phyloP scores from a whole-genome alignment of 495 filamentous ascomycete genomes.

The Podospora appendiculata region DNA sequence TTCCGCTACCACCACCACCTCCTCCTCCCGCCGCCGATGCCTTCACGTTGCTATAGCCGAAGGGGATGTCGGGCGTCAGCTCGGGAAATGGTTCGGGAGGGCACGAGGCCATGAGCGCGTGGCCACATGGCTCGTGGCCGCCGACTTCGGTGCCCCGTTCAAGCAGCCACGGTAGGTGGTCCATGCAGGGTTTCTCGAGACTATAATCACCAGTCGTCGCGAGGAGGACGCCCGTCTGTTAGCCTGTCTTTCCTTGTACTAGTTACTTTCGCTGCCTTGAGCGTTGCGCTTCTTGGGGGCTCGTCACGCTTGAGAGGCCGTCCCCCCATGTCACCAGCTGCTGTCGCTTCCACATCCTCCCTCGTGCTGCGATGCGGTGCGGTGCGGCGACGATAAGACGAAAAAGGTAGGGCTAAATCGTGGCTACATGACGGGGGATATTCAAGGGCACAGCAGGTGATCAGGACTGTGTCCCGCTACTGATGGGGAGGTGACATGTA shows the following conservation, averaged over 20 bases:
- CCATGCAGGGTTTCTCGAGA: slow-evolving; percentile 90
- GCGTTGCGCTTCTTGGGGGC: neutral
- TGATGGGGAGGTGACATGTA: slow-evolving; percentile 59
- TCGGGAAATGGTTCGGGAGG: slow-evolving; percentile 54
- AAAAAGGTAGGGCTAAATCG: neutral
- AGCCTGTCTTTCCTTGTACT: slow-evolving; percentile 3
- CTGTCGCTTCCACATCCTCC: neutral
- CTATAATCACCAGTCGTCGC: slow-evolving; percentile 37
- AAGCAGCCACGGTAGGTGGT: slow-evolving; percentile 76
- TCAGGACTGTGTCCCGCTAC: slow-evolving; percentile 9
- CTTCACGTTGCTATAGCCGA: slow-evolving; percentile 29
- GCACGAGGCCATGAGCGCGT: slow-evolving; percentile 85
- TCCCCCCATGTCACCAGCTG: neutral
- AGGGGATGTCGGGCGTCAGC: slow-evolving; percentile 40
- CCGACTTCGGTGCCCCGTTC: slow-evolving; percentile 48
- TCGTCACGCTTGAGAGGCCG: neutral
- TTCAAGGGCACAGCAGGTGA: neutral
- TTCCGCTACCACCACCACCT: slow-evolving; percentile 30
- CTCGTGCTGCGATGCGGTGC: neutral
- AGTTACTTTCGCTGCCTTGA: neutral
- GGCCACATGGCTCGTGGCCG: slow-evolving; percentile 52
- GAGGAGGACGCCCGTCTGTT: slow-evolving; percentile 7
- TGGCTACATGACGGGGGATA: neutral
- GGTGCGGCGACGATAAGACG: neutral
- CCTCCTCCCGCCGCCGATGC: slow-evolving; percentile 14